Percentiles rank a stretch among this genome's conserved stretches.
Evolutionary conservation across 352 stramenopile species (phyloP).

Genomic region (Phytopythium mirpurense): DNA sequence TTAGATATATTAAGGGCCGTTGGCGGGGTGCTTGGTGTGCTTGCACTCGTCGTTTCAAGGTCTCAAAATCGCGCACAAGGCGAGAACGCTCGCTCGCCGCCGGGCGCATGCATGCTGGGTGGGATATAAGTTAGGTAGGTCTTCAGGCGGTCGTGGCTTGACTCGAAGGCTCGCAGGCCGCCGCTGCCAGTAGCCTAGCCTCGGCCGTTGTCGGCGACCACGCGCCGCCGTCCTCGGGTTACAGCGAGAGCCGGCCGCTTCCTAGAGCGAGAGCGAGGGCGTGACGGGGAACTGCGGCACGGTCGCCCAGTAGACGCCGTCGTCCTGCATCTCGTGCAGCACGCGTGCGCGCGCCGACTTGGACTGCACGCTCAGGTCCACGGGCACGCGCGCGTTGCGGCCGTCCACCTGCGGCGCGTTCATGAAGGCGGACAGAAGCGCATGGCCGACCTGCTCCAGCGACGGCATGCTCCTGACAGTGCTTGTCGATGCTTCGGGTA

Average conservation of each 20-base stretch:
- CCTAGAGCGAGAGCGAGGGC: background rate
- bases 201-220: no score
- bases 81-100: background rate
- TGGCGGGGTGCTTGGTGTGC: background rate
- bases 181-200: no score
- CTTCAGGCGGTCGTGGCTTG: no score
- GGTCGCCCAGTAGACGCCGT: conserved; percentile 47
- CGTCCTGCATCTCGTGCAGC: conserved; percentile 41
- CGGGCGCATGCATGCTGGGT: no score
- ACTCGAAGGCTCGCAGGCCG: no score
- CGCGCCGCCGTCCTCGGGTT: no score
- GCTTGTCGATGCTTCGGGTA: no score
- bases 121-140: background rate
- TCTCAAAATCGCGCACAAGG: conserved; percentile 2
- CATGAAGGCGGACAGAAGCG: conserved; percentile 67
- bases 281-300: conserved; percentile 53
- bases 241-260: no score
- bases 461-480: conserved; percentile 16
- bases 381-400: conserved; percentile 55
- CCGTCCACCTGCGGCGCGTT: conserved; percentile 70
- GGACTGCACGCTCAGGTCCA: conserved; percentile 51
- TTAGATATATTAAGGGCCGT: background rate
- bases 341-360: conserved; percentile 37
- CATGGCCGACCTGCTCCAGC: conserved; percentile 46
- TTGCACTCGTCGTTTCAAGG: background rate